phyloP scores from a whole-genome alignment of 305 asterid species.

The Plantago lanceolata region DNA sequence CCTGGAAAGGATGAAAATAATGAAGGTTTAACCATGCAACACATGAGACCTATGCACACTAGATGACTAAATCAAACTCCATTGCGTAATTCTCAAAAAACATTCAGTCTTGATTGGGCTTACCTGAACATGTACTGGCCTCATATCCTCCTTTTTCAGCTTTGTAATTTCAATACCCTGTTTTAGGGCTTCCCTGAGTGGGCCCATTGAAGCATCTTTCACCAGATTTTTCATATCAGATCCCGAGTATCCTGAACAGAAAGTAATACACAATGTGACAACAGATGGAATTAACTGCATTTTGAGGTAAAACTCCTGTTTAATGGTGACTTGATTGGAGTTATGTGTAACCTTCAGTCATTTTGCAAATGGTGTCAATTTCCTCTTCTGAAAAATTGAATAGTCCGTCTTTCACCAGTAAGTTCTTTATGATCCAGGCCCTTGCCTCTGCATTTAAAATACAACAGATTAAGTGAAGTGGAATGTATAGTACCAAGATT shows the following conservation, averaged over 20 bases:
- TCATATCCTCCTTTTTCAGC: slow-evolving; percentile 86
- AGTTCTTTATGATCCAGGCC: slow-evolving; percentile 81
- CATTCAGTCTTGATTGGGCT: background rate
- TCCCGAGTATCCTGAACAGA: slow-evolving; percentile 77
- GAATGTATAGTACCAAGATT: too few species aligned
- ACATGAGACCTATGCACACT: background rate
- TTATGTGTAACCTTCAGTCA: slow-evolving; percentile 63
- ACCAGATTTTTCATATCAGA: slow-evolving; percentile 97
- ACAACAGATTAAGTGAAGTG: slow-evolving; percentile 18
- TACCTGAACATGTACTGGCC: slow-evolving; percentile 76
- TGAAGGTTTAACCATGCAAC: slow-evolving; percentile 1
- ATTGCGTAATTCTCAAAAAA: background rate
- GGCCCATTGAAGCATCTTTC: slow-evolving; percentile 99
- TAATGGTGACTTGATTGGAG: slow-evolving; percentile 18
- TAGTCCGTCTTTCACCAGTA: slow-evolving; percentile 83
- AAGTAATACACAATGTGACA: slow-evolving; percentile 6
- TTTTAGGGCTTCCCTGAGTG: slow-evolving; percentile 83
- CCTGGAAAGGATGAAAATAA: slow-evolving; percentile 39
- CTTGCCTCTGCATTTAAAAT: slow-evolving; percentile 69
- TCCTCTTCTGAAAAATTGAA: slow-evolving; percentile 73
- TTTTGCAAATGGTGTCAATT: slow-evolving; percentile 57
- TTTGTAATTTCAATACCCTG: slow-evolving; percentile 75
- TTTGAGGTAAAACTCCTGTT: slow-evolving; percentile 18
- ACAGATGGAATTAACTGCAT: slow-evolving; percentile 1
- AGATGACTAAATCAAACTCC: background rate